Evolutionary conservation across 805 yeast species (phyloP).

Genomic region (Kodamaea nitidulidarum): DNA sequence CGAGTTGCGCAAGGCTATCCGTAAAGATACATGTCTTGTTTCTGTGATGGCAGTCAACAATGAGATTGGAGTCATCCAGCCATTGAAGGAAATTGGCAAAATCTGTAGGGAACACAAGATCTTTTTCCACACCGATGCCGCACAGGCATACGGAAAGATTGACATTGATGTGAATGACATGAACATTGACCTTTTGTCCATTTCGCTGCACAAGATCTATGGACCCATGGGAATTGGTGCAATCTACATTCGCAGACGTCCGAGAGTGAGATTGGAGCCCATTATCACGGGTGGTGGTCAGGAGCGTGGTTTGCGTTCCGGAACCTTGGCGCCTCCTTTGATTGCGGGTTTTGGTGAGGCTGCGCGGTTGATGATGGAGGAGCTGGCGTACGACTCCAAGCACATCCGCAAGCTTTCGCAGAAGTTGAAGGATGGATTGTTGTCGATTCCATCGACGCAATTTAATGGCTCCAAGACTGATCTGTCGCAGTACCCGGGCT

Average conservation of each 20-base stretch:
- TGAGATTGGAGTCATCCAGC: conserved; percentile 97
- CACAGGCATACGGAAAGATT: conserved; percentile 95
- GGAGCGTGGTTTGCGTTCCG: conserved; percentile 96
- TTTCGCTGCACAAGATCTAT: conserved; percentile 93
- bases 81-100: conserved; percentile 86
- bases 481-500: conserved; percentile 66
- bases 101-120: conserved; percentile 84
- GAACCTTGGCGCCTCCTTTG: conserved; percentile 95
- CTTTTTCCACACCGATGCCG: conserved; percentile 96
- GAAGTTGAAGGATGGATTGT: conserved; percentile 66
- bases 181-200: conserved; percentile 90
- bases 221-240: conserved; percentile 99
- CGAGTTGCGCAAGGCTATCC: conserved; percentile 73
- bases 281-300: conserved; percentile 97
- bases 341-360: conserved; percentile 98
- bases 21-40: conserved; percentile 87
- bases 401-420: conserved; percentile 71
- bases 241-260: conserved; percentile 91
- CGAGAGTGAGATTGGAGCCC: conserved; percentile 95
- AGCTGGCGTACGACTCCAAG: conserved; percentile 65
- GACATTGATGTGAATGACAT: conserved; percentile 87
- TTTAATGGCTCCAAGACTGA: conserved; percentile 74
- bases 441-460: conserved; percentile 82
- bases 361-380: conserved; percentile 73
- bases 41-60: conserved; percentile 97